Conservation (phyloP, 179 eudicot genomes). For the Amaranthus tricolor region DNA sequence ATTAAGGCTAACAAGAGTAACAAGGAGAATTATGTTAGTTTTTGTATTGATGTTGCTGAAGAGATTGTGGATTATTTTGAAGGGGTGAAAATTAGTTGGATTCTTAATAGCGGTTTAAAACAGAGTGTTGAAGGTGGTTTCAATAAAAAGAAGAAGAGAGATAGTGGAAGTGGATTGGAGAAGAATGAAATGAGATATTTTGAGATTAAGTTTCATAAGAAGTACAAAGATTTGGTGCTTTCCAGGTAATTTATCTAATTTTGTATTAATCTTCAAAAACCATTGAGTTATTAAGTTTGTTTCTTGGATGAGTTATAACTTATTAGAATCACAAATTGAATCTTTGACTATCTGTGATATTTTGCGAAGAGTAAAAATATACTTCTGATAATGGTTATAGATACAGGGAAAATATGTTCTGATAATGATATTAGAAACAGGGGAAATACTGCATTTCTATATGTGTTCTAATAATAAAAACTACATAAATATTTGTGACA, state of each 20-base stretch:
- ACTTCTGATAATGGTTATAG: no score
- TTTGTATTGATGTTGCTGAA: constrained; percentile 21
- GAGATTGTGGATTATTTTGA: constrained; percentile 25
- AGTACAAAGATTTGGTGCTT: constrained; percentile 27
- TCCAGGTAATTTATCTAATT: constrained; percentile 10
- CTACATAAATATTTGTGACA: no score
- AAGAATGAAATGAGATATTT: constrained; percentile 26
- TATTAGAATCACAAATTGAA: no score
- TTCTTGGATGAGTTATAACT: no score
- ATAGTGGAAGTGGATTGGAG: constrained; percentile 10
- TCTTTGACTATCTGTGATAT: no score
- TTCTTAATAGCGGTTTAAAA: not conserved
- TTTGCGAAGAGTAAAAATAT: no score
- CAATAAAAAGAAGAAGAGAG: constrained; percentile 11
- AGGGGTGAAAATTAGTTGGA: constrained; percentile 25
- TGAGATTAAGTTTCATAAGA: constrained; percentile 31
- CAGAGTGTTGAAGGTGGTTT: not conserved
- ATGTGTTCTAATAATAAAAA: no score
- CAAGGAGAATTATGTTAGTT: constrained; percentile 18
- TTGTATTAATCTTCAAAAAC: not conserved
- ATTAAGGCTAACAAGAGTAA: constrained; percentile 18
- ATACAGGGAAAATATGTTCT: no score
- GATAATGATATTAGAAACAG: no score
- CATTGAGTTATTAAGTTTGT: no score
- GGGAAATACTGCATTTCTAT: no score